Conservation (phyloP, 352 stramenopile genomes). For the Phytophthora podocarpi region DNA sequence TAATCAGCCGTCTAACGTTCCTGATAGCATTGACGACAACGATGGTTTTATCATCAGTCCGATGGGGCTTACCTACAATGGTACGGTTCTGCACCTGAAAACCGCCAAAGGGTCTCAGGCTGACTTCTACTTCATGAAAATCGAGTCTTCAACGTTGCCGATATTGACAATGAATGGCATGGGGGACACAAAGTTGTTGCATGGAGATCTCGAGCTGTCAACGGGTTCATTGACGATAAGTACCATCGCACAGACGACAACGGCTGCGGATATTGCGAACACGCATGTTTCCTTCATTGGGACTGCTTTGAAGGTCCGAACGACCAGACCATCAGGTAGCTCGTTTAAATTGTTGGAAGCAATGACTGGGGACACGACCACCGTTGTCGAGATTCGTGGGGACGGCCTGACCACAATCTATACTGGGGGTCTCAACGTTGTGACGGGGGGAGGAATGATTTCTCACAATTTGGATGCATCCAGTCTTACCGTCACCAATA, state of each 20-base stretch:
- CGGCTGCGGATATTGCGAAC: conserved; percentile 45
- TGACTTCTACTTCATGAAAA: conserved; percentile 74
- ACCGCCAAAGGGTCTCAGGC: conserved; percentile 55
- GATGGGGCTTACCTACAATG: conserved; percentile 52
- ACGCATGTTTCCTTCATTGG: conserved; percentile 38
- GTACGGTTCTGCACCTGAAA: conserved; percentile 65
- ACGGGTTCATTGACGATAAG: conserved; percentile 56
- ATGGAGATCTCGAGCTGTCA: conserved; percentile 58
- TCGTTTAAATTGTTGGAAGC: conserved; percentile 55
- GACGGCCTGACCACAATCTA: conserved; percentile 57
- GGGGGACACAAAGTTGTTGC: conserved; percentile 54
- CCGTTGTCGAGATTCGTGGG: conserved; percentile 47
- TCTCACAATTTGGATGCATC: conserved; percentile 22
- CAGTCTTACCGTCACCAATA: conserved; percentile 38
- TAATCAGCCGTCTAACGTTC: conserved; percentile 66
- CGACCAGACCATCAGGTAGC: conserved; percentile 21
- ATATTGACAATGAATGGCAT: conserved; percentile 64
- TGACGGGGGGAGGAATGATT: conserved; percentile 51
- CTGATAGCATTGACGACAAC: conserved; percentile 72
- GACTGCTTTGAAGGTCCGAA: conserved; percentile 40
- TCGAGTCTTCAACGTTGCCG: conserved; percentile 47
- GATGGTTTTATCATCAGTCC: conserved; percentile 76
- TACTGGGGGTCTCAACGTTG: conserved; percentile 41
- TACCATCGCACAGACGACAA: conserved; percentile 15
- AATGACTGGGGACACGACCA: conserved; percentile 27